Conservation (phyloP, 2,329 filamentous ascomycete genomes). For the Amesomyces nigricolor region DNA sequence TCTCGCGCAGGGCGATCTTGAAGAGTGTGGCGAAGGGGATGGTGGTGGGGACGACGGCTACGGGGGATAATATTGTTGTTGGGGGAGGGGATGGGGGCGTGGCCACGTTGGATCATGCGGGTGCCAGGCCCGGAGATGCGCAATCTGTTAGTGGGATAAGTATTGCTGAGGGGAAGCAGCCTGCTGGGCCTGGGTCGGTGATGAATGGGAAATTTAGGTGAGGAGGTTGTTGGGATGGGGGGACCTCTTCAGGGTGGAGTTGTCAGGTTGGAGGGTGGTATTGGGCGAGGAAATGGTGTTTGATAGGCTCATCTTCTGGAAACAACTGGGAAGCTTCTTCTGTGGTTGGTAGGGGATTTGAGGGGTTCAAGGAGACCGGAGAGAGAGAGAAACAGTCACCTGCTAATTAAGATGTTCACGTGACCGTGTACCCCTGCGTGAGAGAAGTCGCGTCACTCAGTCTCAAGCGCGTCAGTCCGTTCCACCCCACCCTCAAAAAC, state of each 20-base stretch:
- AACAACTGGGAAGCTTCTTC: not conserved
- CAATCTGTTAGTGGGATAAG: constrained; percentile 16
- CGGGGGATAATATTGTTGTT: constrained; percentile 68
- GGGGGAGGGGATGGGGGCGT: constrained; percentile 50
- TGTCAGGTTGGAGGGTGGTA: not conserved
- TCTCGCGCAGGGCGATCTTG: constrained; percentile 80
- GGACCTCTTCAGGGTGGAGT: no score
- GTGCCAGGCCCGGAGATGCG: constrained; percentile 15
- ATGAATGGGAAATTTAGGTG: constrained; percentile 16
- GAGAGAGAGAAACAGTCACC: not conserved
- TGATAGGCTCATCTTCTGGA: not conserved
- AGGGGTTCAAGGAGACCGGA: not conserved
- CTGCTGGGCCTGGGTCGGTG: constrained; percentile 7
- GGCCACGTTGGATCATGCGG: constrained; percentile 5
- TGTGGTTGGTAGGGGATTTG: not conserved
- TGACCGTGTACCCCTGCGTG: constrained; percentile 1
- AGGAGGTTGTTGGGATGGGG: not conserved
- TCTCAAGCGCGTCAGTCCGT: not conserved
- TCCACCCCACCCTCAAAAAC: not conserved
- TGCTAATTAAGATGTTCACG: constrained; percentile 1
- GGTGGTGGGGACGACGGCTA: constrained; percentile 75
- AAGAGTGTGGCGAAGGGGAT: constrained; percentile 97
- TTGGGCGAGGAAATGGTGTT: not conserved
- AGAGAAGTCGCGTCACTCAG: not conserved
- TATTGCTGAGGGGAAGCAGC: constrained; percentile 23